Conservation (phyloP, 2,329 filamentous ascomycete genomes). For the Neoascochyta sp. region DNA sequence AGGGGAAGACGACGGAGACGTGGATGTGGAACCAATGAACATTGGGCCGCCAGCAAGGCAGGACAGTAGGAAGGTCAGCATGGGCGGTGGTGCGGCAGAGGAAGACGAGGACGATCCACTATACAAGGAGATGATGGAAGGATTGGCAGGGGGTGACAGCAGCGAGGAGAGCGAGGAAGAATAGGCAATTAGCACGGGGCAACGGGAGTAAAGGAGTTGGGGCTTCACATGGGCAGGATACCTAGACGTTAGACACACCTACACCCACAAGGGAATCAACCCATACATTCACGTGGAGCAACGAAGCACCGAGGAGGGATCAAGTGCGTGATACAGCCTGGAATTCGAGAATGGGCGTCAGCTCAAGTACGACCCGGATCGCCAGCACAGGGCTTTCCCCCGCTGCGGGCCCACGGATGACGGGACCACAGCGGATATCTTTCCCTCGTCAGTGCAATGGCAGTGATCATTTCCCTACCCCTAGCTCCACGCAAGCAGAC, state of each 20-base stretch:
- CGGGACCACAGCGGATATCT: slow-evolving; percentile 69
- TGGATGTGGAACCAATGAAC: slow-evolving; percentile 34
- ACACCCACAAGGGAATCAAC: too few relatives aligned
- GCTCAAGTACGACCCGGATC: slow-evolving; percentile 77
- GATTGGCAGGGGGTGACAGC: slow-evolving; percentile 36
- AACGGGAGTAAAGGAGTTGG: neutral
- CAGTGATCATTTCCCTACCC: slow-evolving; percentile 33
- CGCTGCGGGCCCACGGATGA: slow-evolving; percentile 37
- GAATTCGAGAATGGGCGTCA: slow-evolving; percentile 61
- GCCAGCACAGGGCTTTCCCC: slow-evolving; percentile 98
- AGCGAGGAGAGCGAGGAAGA: slow-evolving; percentile 48
- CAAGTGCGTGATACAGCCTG: too few relatives aligned
- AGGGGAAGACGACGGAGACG: slow-evolving; percentile 19
- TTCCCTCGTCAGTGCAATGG: slow-evolving; percentile 97
- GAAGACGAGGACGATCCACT: slow-evolving; percentile 41
- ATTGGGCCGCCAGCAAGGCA: slow-evolving; percentile 29
- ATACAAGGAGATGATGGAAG: slow-evolving; percentile 45
- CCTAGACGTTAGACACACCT: neutral
- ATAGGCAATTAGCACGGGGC: slow-evolving; percentile 5
- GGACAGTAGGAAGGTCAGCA: slow-evolving; percentile 5
- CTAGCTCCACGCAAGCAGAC: slow-evolving; percentile 4
- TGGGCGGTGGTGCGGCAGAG: slow-evolving; percentile 11
- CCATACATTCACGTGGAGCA: too few relatives aligned
- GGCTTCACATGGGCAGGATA: neutral
- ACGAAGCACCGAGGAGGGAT: too few relatives aligned